phyloP scores from a whole-genome alignment of 2,329 filamentous ascomycete species.

The Tolypocladium endophyticum region DNA sequence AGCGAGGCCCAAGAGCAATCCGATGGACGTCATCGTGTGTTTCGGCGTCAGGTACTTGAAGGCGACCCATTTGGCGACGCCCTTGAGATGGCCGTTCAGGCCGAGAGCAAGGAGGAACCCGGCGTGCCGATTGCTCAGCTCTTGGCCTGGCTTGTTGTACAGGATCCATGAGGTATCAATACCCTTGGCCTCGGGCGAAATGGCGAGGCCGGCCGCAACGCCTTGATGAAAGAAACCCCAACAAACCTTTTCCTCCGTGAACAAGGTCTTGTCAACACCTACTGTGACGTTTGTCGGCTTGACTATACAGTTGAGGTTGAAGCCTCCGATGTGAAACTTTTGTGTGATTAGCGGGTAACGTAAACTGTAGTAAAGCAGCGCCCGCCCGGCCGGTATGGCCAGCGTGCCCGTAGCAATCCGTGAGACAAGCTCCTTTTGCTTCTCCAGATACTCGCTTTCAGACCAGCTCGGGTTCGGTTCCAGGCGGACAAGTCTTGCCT shows the following conservation, averaged over 20 bases:
- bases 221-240: constrained; percentile 99
- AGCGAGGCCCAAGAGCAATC: constrained; percentile 81
- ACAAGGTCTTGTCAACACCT: constrained; percentile 77
- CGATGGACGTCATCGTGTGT: constrained; percentile 98
- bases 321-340: constrained; percentile 79
- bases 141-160: constrained; percentile 83
- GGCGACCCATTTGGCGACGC: constrained; percentile 92
- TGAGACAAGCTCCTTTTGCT: constrained; percentile 83
- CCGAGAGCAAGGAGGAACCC: constrained; percentile 86
- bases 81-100: constrained; percentile 88
- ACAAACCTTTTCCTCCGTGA: constrained; percentile 92
- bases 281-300: constrained; percentile 87
- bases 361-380: constrained; percentile 78
- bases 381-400: constrained; percentile 78
- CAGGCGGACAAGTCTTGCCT: constrained; percentile 68
- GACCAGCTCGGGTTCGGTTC: constrained; percentile 65
- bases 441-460: constrained; percentile 80
- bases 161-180: constrained; percentile 99
- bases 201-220: constrained; percentile 82
- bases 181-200: constrained; percentile 79
- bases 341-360: constrained; percentile 85
- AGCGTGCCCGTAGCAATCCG: constrained; percentile 79
- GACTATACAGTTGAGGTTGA: constrained; percentile 85
- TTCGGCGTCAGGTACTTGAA: constrained; percentile 99
- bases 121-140: constrained; percentile 91